phyloP scores from a whole-genome alignment of 768 basidiomycete genomes.

The Pleurotus citrinopileatus region DNA sequence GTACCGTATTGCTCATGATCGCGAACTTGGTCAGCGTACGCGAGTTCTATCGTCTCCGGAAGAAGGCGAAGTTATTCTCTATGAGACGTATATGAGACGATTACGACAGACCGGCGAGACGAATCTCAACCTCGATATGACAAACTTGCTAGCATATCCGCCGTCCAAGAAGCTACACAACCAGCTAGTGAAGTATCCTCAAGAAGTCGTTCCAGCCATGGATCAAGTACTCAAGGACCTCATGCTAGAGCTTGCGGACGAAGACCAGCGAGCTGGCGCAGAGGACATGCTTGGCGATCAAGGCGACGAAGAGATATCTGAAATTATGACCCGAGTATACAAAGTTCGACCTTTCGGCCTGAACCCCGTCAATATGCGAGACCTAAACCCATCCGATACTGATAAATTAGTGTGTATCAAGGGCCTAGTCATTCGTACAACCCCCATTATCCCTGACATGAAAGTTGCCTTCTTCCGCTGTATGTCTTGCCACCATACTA shows the following conservation, averaged over 20 bases:
- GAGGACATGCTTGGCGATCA: constrained; percentile 76
- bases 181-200: constrained; percentile 90
- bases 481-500: constrained; percentile 92
- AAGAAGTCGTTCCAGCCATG: constrained; percentile 96
- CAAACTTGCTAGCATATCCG: constrained; percentile 85
- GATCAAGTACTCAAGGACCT: constrained; percentile 94
- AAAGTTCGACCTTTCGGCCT: constrained; percentile 93
- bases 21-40: constrained; percentile 52
- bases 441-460: constrained; percentile 99
- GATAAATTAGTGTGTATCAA: constrained; percentile 97
- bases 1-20: constrained; percentile 74
- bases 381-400: constrained; percentile 93
- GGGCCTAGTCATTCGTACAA: constrained; percentile 95
- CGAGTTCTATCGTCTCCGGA: constrained; percentile 54
- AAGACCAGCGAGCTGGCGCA: constrained; percentile 66
- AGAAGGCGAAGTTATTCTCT: constrained; percentile 66
- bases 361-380: constrained; percentile 86
- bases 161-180: constrained; percentile 77
- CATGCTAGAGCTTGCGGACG: constrained; percentile 84
- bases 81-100: constrained; percentile 77
- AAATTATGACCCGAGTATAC: constrained; percentile 85
- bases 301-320: constrained; percentile 83
- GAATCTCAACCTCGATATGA: constrained; percentile 87
- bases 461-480: constrained; percentile 98
- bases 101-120: constrained; percentile 93